Base-by-base conservation (phyloP, 1,139 yeast species). In the Protomyces lactucae-debilis region DNA sequence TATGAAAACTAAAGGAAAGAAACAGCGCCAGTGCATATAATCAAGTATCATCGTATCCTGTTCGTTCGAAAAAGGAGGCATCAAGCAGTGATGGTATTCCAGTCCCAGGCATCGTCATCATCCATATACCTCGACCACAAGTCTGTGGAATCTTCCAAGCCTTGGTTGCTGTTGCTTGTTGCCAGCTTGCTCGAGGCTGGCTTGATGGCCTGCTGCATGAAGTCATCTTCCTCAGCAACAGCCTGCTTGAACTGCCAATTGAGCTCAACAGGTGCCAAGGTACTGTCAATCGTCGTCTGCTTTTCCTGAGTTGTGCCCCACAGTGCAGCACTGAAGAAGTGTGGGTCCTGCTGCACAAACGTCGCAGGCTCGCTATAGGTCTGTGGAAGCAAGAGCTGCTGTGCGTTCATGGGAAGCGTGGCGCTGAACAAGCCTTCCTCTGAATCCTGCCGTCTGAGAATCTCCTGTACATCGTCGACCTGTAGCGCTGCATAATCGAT, bases 301-400 rank as follows among this genome's bases (percentile, higher is more conserved):
- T n/a, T 18, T 9, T 43, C 18, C 43, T 37, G 16, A 18, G 21
- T 12, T 28, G 21, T 21, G 25, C 23, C 23, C 48, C 48, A 43
- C 25, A 43, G 16, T 2, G 21, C 48, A 6, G 48, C 48, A 16
- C 23, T 18, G 25, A 43, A 43, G 48, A 43, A 43, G 48, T 18
- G 21, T 21, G 48, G 21, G 14, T 43, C 23, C 28, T 43, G 48
- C 48, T 43, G 48, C 9, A 43, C 48, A 21, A 23, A 10, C 1
- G 48, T 43, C 8, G 48, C 23, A 18, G 23, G 23, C 23, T 43
- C 48, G 14, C 9, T n/a, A 8, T 16, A n/a, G 3, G 18, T 10
- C 25, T 43, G 48, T 6, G 63, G 63, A 43, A 59, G 48, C n/a
- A 59, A 51, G 46, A 59, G 43, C 3, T 59, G 57, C 32, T 40